Base-by-base conservation (phyloP, 306 rosid genomes). In the Sesbania bispinosa region DNA sequence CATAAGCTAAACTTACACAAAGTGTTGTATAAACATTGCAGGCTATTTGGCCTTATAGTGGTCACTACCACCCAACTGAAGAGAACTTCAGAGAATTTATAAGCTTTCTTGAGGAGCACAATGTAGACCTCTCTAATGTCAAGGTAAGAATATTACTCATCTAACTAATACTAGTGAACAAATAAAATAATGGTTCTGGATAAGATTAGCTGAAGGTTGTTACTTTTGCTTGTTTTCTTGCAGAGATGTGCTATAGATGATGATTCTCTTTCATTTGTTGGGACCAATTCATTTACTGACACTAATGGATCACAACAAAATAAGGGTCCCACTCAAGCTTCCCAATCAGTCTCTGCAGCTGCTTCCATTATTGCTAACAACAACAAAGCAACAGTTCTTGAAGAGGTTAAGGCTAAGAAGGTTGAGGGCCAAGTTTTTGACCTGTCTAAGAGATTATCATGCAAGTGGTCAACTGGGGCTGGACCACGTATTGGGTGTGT, bases 21-120 rank as follows among this genome's bases (percentile, higher is more conserved):
- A 36, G 19, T 69, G 4, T 45, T 70, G 23, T 27, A n/a, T 48
- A 21, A 45, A 62, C 13, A 41, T 76, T 75, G 66, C 81, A 92
- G 97, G 99, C 99, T 21, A 94, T 94, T 75, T 94, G 99, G 99
- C 99, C 99, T 3, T 94, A 94, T 60, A 94, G 99, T 59, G 99
- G 99, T 30, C 99, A 94, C 60, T 94, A 94, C 69, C 99, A 80
- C 77, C 99, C 99, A 35, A 94, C 99, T 24, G 97, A 94, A 76
- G 99, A 88, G 77, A 89, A 94, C 81, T 94, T 94, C 82, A 84
- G 36, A 43, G 99, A 94, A 52, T 91, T 94, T 55, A 76, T 91
- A 43, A 68, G 88, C 90, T 94, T 91, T 77, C 96, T 94, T 10
- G 75, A 80, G 53, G 96, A 91, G 69, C 85, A 91, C 69, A 59